phyloP scores from a whole-genome alignment of 2,329 filamentous ascomycete species.

The Pestalotiopsis sp. region DNA sequence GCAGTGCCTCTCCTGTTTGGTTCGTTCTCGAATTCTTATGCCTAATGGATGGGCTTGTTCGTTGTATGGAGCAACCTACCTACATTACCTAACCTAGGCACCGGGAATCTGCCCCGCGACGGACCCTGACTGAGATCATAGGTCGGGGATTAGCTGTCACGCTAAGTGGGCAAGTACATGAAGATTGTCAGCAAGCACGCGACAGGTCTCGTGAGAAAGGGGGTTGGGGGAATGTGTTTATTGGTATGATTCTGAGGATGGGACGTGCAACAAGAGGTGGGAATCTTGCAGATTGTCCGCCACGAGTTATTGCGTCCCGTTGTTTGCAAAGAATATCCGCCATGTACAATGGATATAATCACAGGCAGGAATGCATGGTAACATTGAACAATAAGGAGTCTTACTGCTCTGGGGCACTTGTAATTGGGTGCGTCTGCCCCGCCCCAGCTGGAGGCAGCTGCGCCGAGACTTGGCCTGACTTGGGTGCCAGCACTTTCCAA shows the following conservation, averaged over 20 bases:
- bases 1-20: background rate
- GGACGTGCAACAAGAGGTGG: background rate
- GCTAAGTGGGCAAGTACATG: slow-evolving; percentile 5
- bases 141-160: background rate
- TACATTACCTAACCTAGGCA: background rate
- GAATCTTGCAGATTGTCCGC: no score
- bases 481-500: background rate
- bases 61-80: background rate
- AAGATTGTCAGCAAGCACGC: background rate
- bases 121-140: slow-evolving; percentile 6
- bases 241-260: background rate
- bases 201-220: background rate
- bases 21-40: background rate
- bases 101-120: slow-evolving; percentile 3
- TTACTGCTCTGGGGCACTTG: background rate
- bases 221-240: background rate
- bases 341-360: background rate
- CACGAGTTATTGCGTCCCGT: background rate
- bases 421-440: background rate
- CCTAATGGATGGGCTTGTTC: background rate
- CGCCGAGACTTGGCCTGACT: background rate
- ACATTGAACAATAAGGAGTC: background rate
- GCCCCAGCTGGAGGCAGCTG: background rate
- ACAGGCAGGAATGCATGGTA: background rate
- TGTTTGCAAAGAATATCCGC: background rate